Evolutionary conservation across 371 early-diverging fungal genomes (phyloP).

Genomic region (Mucor saturninus): DNA sequence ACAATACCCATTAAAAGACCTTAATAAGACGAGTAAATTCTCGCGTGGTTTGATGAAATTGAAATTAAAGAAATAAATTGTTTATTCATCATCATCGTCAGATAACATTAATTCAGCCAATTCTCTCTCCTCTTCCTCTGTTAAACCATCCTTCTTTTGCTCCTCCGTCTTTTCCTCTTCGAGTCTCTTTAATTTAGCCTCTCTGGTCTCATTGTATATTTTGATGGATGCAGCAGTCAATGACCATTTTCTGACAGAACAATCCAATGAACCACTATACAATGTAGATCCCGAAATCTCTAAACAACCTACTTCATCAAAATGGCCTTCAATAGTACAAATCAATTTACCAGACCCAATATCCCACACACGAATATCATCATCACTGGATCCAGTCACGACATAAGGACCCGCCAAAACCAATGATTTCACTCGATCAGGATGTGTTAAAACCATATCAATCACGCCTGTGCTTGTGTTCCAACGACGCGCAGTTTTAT

Average conservation of each 20-base stretch:
- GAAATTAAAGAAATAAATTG: constrained; percentile 15
- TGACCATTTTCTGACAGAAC: constrained; percentile 79
- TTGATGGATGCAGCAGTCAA: constrained; percentile 45
- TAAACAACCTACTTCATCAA: constrained; percentile 78
- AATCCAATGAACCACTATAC: constrained; percentile 78
- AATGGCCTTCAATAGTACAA: constrained; percentile 75
- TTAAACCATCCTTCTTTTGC: constrained; percentile 44
- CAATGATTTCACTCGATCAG: constrained; percentile 80
- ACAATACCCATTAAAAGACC: constrained; percentile 36
- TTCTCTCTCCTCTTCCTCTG: constrained; percentile 85
- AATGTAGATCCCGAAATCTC: constrained; percentile 57
- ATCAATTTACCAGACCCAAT: constrained; percentile 73
- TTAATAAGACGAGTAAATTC: constrained; percentile 14
- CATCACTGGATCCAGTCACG: constrained; percentile 82
- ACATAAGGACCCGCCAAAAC: constrained; percentile 67
- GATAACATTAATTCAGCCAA: constrained; percentile 79
- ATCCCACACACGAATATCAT: constrained; percentile 82
- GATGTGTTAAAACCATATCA: constrained; percentile 75
- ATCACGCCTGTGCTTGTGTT: constrained; percentile 58
- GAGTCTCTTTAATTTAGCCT: constrained; percentile 17
- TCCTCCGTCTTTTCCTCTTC: constrained; percentile 28
- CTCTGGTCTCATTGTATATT: constrained; percentile 33
- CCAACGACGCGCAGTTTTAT: constrained; percentile 74
- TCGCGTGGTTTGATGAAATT: constrained; percentile 21
- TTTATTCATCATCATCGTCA: constrained; percentile 35